These are phyloP conservation scores for Cyclanthera cordifolia DNA, from an alignment of 306 rosid species.

Conservation along the genomic window DNA sequence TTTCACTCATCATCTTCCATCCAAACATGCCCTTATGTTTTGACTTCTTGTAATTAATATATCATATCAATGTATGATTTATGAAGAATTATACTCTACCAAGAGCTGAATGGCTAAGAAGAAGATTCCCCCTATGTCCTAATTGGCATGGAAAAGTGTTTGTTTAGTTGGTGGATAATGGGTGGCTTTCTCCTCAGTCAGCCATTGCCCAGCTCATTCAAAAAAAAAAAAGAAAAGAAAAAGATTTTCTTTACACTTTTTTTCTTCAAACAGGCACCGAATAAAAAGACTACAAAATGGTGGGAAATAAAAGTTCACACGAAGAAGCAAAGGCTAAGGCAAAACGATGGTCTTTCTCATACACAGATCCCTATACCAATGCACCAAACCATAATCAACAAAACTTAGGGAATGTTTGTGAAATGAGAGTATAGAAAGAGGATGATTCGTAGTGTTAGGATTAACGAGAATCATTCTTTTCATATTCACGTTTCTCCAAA, in stretches of 20 bases:
- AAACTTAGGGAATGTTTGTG: no score
- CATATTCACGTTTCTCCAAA: no score
- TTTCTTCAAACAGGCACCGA: background rate
- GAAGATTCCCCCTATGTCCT: background rate
- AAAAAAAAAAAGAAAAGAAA: no score
- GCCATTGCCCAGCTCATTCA: no score
- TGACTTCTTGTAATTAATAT: no score
- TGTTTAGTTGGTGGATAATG: background rate
- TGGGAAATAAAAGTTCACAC: background rate
- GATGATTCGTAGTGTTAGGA: no score
- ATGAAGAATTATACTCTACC: background rate
- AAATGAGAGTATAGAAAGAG: no score
- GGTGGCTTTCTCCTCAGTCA: no score
- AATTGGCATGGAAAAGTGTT: constrained; percentile 2
- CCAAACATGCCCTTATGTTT: no score
- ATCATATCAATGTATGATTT: background rate
- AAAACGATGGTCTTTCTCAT: constrained; percentile 64
- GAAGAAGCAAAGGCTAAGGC: background rate
- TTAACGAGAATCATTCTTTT: no score
- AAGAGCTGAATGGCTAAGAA: background rate
- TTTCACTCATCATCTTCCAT: no score
- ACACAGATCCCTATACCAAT: constrained; percentile 71
- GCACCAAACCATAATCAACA: constrained; percentile 25
- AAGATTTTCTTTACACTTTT: no score
- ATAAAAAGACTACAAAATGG: constrained; percentile 8